phyloP scores from a whole-genome alignment of 2,329 filamentous ascomycete genomes.

The Penicillium hordei region DNA sequence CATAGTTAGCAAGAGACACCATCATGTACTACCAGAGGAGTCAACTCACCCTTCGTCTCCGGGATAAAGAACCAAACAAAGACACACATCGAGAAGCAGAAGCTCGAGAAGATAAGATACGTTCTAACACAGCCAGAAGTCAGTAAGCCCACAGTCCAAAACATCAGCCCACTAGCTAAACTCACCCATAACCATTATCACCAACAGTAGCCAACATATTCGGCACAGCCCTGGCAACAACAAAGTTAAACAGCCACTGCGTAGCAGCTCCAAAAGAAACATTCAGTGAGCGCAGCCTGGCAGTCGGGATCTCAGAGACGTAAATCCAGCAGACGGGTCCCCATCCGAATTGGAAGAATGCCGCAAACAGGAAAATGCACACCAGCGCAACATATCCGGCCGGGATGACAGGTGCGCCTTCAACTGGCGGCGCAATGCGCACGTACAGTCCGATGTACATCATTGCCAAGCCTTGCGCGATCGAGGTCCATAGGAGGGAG shows the following conservation, averaged over 20 bases:
- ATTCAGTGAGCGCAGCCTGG: constrained; percentile 64
- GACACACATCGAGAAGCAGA: constrained; percentile 64
- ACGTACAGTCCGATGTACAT: constrained; percentile 72
- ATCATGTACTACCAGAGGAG: not conserved
- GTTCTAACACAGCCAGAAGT: constrained; percentile 51
- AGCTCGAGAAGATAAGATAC: constrained; percentile 68
- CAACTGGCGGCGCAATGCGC: constrained; percentile 46
- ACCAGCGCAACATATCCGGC: constrained; percentile 70
- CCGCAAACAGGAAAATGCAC: constrained; percentile 71
- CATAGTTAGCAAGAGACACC: not conserved
- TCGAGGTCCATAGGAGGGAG: constrained; percentile 64
- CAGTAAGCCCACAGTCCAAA: constrained; percentile 27
- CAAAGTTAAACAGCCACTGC: constrained; percentile 74
- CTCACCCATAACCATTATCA: constrained; percentile 50
- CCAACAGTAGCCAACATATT: constrained; percentile 64
- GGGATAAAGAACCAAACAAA: constrained; percentile 70
- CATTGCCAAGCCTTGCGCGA: constrained; percentile 63
- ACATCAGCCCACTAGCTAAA: constrained; percentile 11
- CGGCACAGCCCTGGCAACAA: constrained; percentile 66
- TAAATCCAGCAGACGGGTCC: constrained; percentile 73
- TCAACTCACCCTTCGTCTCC: constrained; percentile 64
- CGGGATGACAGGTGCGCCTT: constrained; percentile 56
- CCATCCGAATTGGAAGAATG: constrained; percentile 69
- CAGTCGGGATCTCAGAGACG: constrained; percentile 68
- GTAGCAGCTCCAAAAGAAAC: constrained; percentile 67